Conservation (phyloP, 2,329 filamentous ascomycete species). For the Trichoderma endophyticum region DNA sequence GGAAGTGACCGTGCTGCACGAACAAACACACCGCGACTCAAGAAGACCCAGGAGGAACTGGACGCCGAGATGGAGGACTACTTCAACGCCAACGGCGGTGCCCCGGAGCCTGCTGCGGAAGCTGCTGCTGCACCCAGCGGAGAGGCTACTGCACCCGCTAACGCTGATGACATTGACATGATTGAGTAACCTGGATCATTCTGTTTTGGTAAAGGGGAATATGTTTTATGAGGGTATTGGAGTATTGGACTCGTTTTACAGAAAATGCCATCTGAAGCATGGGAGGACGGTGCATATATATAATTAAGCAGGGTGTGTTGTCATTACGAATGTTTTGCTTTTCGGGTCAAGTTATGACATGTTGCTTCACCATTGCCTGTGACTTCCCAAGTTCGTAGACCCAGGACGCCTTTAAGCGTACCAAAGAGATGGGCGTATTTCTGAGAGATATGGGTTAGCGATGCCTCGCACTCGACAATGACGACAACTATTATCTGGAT, state of each 20-base stretch:
- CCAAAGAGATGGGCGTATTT: neutral
- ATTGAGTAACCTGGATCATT: conserved; percentile 49
- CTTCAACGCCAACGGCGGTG: conserved; percentile 54
- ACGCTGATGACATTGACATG: conserved; percentile 65
- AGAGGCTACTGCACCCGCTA: conserved; percentile 27
- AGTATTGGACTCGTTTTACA: conserved; percentile 7
- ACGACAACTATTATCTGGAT: neutral
- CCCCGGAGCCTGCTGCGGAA: conserved; percentile 20
- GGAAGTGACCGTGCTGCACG: conserved; percentile 45
- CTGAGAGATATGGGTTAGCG: neutral
- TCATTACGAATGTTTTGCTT: conserved; percentile 5
- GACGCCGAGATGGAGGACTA: conserved; percentile 98
- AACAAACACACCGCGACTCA: conserved; percentile 59
- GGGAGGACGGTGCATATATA: conserved; percentile 2
- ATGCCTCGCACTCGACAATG: neutral
- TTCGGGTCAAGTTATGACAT: conserved; percentile 1
- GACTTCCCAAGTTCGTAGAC: neutral
- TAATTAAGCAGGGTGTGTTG: conserved; percentile 14
- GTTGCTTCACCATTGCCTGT: neutral
- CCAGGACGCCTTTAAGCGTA: neutral
- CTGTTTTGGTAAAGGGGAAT: conserved; percentile 24
- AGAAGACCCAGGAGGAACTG: conserved; percentile 87
- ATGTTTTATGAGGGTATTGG: conserved; percentile 18
- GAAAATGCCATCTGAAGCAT: conserved; percentile 10
- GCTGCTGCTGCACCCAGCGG: conserved; percentile 33